Base-by-base conservation (phyloP, 225 moss, liverwort and hornwort species). In the Pleurozium schreberi region DNA sequence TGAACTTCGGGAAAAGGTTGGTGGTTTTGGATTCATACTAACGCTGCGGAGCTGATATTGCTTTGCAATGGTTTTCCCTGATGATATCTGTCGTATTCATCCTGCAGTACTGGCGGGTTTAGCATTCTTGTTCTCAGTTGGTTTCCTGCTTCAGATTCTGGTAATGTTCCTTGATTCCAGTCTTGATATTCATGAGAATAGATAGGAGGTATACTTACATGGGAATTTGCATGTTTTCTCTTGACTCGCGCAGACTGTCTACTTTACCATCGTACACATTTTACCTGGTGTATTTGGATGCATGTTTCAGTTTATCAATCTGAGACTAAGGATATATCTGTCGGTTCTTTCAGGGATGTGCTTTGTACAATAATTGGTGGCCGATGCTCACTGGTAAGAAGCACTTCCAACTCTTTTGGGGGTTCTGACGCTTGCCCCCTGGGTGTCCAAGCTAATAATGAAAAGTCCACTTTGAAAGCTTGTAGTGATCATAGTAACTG, bases 301-400 rank as follows among this genome's bases (percentile, higher is more conserved):
- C n/a, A n/a, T 89, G 75, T n/a, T 79, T 50, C n/a, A 74, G 43
- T 66, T 52, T 74, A 57, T 68, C 42, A 69, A 70, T 85, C 16
- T 85, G 70, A 65, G 70, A 57, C 55, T 88, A 30, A 83, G 43
- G 63, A 88, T 67, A 30, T 86, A 42, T 85, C 22, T 40, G 52
- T 85, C 75, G 81, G 75, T 87, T 61, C 20, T 81, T 68, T 83
- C 94, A 96, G 95, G 96, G 97, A 85, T 99, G 99, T 93, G 94
- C 90, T 83, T 88, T 99, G 84, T 99, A 99, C 85, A 97, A 87
- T 92, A 99, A 99, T 82, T 99, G 97, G 99, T 99, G 99, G 99
- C 96, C 97, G 23, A 95, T 99, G 99, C 97, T 99, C 83, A 95
- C 95, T 88, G 98, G 98, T 98, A 94, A 87, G 83, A 52, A 75